These are phyloP conservation scores for Myxozyma monticola DNA, from an alignment of 805 yeast species.

Conservation along the genomic window DNA sequence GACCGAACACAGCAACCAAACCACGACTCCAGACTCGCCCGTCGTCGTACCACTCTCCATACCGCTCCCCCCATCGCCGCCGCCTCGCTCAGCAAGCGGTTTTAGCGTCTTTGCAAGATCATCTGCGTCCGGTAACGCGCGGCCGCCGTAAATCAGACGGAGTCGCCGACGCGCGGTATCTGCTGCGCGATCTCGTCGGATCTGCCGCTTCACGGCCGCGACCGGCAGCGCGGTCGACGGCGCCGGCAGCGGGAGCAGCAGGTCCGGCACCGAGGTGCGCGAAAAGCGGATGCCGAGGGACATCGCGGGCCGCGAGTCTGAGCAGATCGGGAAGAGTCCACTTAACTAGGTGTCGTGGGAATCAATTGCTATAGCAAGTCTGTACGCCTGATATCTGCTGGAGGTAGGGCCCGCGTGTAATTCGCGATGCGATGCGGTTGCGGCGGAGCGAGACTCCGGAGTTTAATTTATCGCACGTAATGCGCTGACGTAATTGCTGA, in stretches of 20 bases:
- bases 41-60: slow-evolving; percentile 3
- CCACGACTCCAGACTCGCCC: slow-evolving; percentile 34
- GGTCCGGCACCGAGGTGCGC: slow-evolving; percentile 45
- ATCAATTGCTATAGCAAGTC: too few relatives aligned
- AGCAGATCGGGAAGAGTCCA: too few relatives aligned
- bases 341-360: too few relatives aligned
- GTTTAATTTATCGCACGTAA: too few relatives aligned
- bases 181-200: slow-evolving; percentile 42
- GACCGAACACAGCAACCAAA: slow-evolving; percentile 77
- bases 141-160: slow-evolving; percentile 68
- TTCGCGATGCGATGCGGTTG: too few relatives aligned
- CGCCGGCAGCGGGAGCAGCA: slow-evolving; percentile 41
- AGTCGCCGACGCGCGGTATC: slow-evolving; percentile 50
- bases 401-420: too few relatives aligned
- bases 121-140: slow-evolving; percentile 58
- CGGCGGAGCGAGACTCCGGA: too few relatives aligned
- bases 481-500: too few relatives aligned
- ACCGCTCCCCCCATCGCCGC: slow-evolving; percentile 22
- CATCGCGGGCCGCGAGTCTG: too few relatives aligned
- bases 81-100: slow-evolving; percentile 30
- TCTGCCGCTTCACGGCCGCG: slow-evolving; percentile 45
- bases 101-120: slow-evolving; percentile 54
- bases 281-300: slow-evolving; percentile 48
- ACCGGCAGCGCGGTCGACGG: slow-evolving; percentile 42
- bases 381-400: too few relatives aligned